phyloP scores from a whole-genome alignment of 1,284 basidiomycete genomes.

The Moesziomyces sp. region DNA sequence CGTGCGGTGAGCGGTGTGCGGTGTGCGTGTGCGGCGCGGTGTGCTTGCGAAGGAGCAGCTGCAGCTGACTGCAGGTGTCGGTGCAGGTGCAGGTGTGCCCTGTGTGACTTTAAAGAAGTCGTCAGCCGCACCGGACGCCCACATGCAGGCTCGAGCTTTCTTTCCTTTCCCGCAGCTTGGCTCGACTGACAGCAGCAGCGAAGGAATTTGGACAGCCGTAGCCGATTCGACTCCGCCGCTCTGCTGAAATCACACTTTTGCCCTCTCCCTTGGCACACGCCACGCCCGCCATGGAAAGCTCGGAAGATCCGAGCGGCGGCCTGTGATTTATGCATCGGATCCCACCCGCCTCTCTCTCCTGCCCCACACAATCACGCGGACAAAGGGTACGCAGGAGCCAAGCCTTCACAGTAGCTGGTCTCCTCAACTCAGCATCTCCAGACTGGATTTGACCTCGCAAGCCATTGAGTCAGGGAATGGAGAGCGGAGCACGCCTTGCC shows the following conservation, averaged over 20 bases:
- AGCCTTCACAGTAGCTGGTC: too few species aligned
- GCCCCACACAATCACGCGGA: too few species aligned
- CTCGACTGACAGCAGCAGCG: too few species aligned
- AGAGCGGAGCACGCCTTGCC: not conserved
- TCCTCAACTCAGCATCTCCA: conserved; percentile 1
- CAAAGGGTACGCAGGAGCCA: too few species aligned
- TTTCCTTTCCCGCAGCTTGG: too few species aligned
- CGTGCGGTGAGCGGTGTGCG: not conserved
- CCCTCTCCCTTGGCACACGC: not conserved
- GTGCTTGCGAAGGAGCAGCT: not conserved
- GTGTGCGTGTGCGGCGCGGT: not conserved
- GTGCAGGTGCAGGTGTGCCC: too few species aligned
- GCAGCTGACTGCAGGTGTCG: too few species aligned
- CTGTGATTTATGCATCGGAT: not conserved
- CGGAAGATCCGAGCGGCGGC: not conserved
- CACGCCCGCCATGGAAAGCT: not conserved
- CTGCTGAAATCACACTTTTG: not conserved
- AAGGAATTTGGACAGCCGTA: too few species aligned
- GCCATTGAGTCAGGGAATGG: not conserved
- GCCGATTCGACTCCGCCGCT: not conserved
- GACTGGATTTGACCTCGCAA: not conserved
- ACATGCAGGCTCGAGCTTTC: too few species aligned
- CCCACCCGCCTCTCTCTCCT: not conserved
- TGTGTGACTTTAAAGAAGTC: too few species aligned
- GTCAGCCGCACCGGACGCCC: too few species aligned